phyloP scores from a whole-genome alignment of 2,329 filamentous ascomycete genomes.

The Paramyrothecium roridum region DNA sequence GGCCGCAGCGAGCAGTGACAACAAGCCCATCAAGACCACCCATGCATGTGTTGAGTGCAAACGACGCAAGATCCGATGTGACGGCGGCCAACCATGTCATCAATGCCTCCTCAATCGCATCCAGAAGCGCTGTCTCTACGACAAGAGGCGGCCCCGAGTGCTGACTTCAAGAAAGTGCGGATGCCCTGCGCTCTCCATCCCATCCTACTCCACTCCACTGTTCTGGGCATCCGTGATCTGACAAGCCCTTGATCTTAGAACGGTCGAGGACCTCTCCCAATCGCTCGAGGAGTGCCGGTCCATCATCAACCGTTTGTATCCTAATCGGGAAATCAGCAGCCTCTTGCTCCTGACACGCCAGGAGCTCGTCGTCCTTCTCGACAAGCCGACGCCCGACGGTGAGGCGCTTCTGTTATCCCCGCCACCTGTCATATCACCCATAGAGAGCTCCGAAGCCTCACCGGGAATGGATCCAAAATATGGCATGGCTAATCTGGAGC shows the following conservation, averaged over 20 bases:
- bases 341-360: slow-evolving; percentile 54
- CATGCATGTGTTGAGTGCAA: slow-evolving; percentile 76
- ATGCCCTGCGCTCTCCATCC: slow-evolving; percentile 1
- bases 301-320: slow-evolving; percentile 61
- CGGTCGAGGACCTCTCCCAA: slow-evolving; percentile 61
- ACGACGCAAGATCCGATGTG: slow-evolving; percentile 78
- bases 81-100: slow-evolving; percentile 76
- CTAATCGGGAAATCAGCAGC: slow-evolving; percentile 49
- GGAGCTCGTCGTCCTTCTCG: slow-evolving; percentile 56
- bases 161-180: slow-evolving; percentile 75
- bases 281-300: slow-evolving; percentile 63
- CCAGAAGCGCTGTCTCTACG: slow-evolving; percentile 75
- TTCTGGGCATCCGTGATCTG: neutral
- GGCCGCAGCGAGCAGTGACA: slow-evolving; percentile 29
- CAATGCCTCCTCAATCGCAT: slow-evolving; percentile 81
- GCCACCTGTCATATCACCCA: slow-evolving; percentile 46
- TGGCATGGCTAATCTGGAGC: slow-evolving; percentile 55
- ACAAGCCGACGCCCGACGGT: slow-evolving; percentile 36
- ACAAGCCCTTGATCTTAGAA: slow-evolving; percentile 21
- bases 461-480: slow-evolving; percentile 32
- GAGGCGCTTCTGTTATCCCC: slow-evolving; percentile 44
- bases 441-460: slow-evolving; percentile 47
- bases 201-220: neutral
- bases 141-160: slow-evolving; percentile 73
- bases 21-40: slow-evolving; percentile 52